phyloP scores from a whole-genome alignment of 2,329 filamentous ascomycete species.

The Clarireedia hainanense region DNA sequence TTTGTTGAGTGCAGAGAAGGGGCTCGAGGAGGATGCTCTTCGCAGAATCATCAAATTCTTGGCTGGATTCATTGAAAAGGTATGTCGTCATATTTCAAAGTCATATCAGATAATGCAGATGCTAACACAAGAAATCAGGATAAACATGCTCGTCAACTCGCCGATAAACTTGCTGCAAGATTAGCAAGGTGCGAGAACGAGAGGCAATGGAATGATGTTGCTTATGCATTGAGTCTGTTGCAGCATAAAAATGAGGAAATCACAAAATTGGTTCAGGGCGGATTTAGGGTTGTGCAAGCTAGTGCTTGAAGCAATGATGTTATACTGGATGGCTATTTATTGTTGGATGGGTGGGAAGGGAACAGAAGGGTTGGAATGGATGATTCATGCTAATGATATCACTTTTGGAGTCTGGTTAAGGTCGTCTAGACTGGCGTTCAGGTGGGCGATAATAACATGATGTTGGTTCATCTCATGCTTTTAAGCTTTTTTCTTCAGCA shows the following conservation, averaged over 20 bases:
- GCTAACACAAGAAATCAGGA: slow-evolving; percentile 50
- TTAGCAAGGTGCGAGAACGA: slow-evolving; percentile 82
- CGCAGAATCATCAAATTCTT: slow-evolving; percentile 85
- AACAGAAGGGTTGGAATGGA: neutral
- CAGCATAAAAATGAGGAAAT: slow-evolving; percentile 94
- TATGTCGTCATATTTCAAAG: slow-evolving; percentile 34
- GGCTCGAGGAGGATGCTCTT: slow-evolving; percentile 77
- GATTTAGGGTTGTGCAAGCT: slow-evolving; percentile 64
- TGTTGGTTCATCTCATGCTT: too few species aligned
- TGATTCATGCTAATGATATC: neutral
- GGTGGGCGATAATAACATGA: too few species aligned
- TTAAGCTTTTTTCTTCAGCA: too few species aligned
- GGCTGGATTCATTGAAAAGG: slow-evolving; percentile 95
- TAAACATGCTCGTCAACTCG: slow-evolving; percentile 91
- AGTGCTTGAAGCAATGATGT: slow-evolving; percentile 32
- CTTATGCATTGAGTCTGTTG: slow-evolving; percentile 79
- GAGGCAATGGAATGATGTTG: slow-evolving; percentile 95
- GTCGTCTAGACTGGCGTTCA: too few species aligned
- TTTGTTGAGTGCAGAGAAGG: slow-evolving; percentile 73
- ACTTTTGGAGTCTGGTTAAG: too few species aligned
- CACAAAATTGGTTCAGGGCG: slow-evolving; percentile 63
- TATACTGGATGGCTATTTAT: neutral
- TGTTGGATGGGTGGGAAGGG: neutral
- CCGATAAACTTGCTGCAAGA: slow-evolving; percentile 84
- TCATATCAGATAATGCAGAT: neutral